Percentiles rank a stretch among this genome's conserved stretches.
phyloP scores from a whole-genome alignment of 345 rosid species.

The Arabis alpina region DNA sequence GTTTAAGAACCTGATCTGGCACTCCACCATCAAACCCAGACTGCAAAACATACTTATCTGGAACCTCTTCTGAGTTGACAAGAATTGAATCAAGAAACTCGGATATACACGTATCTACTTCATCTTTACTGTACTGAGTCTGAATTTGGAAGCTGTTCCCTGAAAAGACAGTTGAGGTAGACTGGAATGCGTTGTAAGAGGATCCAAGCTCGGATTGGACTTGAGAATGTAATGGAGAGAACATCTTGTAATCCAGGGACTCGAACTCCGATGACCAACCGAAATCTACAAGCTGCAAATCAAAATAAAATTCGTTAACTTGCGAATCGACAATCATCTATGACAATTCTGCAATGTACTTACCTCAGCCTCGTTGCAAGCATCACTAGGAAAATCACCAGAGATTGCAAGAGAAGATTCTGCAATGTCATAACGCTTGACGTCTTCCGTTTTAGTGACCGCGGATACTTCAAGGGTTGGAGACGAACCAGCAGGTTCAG shows the following conservation, averaged over 20 bases:
- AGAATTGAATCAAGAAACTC: constrained; percentile 55
- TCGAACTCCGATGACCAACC: constrained; percentile 35
- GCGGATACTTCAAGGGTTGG: constrained; percentile 46
- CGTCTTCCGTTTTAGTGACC: constrained; percentile 37
- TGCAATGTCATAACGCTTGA: constrained; percentile 15
- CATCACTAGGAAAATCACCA: constrained; percentile 28
- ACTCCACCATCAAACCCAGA: constrained; percentile 2
- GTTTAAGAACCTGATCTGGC: constrained; percentile 35
- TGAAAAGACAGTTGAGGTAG: constrained; percentile 26
- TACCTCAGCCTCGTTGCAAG: constrained; percentile 47
- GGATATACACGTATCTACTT: constrained; percentile 44
- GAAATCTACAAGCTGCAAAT: constrained; percentile 43
- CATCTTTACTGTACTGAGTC: constrained; percentile 41
- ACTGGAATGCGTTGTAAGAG: constrained; percentile 38
- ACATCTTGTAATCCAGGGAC: constrained; percentile 44
- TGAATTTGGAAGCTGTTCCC: constrained; percentile 33
- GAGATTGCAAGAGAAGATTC: constrained; percentile 33
- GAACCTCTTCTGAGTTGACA: constrained; percentile 42
- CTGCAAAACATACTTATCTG: constrained; percentile 27
- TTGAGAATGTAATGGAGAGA: constrained; percentile 54
- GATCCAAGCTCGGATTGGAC: constrained; percentile 48
- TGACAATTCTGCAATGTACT: constrained; percentile 15
- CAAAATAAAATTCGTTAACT: constrained; percentile 15
- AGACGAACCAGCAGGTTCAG: constrained; percentile 41
- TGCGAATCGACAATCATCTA: constrained; percentile 16